Evolutionary conservation across 164 flowering plant genomes (phyloP).

Genomic region (Umbellularia californica): DNA sequence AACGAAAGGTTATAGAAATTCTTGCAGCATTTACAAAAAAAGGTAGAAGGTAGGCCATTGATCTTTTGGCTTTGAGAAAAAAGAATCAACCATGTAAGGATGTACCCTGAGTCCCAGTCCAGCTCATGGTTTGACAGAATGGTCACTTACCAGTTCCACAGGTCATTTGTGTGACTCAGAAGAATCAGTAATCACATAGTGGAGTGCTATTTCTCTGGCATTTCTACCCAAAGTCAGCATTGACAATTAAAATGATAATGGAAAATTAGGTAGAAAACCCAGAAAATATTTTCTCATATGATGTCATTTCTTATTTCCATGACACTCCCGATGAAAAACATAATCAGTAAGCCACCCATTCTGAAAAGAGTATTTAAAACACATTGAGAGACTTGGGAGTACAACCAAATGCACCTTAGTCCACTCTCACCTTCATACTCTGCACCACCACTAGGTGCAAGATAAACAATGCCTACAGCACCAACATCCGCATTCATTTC

Average conservation of each 20-base stretch:
- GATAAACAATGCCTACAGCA: not conserved
- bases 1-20: not conserved
- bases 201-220: not conserved
- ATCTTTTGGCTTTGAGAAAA: not conserved
- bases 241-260: too few species aligned
- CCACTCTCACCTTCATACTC: not conserved
- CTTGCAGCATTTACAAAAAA: not conserved
- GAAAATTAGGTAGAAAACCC: too few species aligned
- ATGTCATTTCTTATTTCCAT: too few species aligned
- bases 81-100: not conserved
- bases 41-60: not conserved
- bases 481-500: not conserved
- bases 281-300: too few species aligned
- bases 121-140: not conserved
- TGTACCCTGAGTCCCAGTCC: not conserved
- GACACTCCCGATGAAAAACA: too few species aligned
- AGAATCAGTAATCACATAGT: not conserved
- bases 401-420: not conserved
- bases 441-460: not conserved
- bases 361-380: too few species aligned
- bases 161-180: not conserved
- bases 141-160: not conserved
- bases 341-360: too few species aligned
- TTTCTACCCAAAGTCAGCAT: not conserved
- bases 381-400: not conserved